Conservation (phyloP, 1,139 yeast genomes). For the Meyerozyma carpophila region DNA sequence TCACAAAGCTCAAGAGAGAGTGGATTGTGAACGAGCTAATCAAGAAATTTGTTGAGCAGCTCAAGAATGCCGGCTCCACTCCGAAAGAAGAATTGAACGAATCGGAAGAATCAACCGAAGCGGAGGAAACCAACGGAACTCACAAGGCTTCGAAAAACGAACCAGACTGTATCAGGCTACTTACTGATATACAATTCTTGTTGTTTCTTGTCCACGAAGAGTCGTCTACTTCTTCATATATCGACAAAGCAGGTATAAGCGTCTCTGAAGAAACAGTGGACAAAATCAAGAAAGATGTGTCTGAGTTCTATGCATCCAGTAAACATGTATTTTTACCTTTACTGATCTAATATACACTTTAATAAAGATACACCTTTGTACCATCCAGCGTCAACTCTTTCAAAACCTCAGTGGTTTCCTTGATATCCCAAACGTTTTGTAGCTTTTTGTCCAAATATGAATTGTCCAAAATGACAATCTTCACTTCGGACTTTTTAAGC, state of each 20-base stretch:
- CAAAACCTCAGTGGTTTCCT: constrained; percentile 39
- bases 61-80: too few relatives aligned
- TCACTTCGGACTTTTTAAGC: constrained; percentile 43
- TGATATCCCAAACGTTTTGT: constrained; percentile 59
- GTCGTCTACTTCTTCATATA: constrained; percentile 3
- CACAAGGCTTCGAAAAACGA: neutral
- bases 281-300: constrained; percentile 17
- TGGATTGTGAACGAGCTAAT: constrained; percentile 18
- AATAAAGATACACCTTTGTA: constrained; percentile 48
- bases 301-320: constrained; percentile 27
- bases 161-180: constrained; percentile 3
- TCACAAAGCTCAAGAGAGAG: constrained; percentile 20
- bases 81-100: too few relatives aligned
- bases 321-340: constrained; percentile 31
- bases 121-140: too few relatives aligned
- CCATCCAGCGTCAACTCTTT: constrained; percentile 37
- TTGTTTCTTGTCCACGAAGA: constrained; percentile 16
- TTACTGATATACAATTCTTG: constrained; percentile 23
- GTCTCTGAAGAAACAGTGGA: constrained; percentile 7
- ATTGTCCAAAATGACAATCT: constrained; percentile 56
- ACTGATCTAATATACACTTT: constrained; percentile 16
- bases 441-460: constrained; percentile 59
- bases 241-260: constrained; percentile 2
- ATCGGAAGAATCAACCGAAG: too few relatives aligned
- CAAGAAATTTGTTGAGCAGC: constrained; percentile 1